Percentiles rank a stretch among this genome's conserved stretches.
Conservation (phyloP, 352 stramenopile species). For the Globisporangium takayamanum region DNA sequence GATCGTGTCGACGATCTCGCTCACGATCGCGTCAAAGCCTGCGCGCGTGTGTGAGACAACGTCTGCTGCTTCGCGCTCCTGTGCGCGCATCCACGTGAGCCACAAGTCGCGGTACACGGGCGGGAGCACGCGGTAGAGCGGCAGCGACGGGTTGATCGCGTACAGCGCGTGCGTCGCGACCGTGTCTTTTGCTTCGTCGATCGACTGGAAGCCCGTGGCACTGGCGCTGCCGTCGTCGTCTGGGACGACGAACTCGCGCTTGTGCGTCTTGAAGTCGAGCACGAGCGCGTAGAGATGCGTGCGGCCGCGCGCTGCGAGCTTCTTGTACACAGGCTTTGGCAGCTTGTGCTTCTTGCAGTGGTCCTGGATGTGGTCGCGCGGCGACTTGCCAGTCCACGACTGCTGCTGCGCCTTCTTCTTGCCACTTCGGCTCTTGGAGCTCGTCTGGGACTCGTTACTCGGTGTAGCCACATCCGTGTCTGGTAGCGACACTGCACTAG, state of each 20-base stretch:
- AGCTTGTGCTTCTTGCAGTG: constrained; percentile 85
- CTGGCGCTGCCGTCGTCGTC: constrained; percentile 31
- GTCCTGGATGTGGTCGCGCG: constrained; percentile 85
- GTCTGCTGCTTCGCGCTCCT: constrained; percentile 29
- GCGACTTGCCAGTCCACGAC: constrained; percentile 76
- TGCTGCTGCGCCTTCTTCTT: constrained; percentile 25
- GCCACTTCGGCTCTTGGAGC: constrained; percentile 21
- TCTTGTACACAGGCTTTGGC: constrained; percentile 72
- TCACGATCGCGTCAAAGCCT: constrained; percentile 48
- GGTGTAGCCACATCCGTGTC: no score
- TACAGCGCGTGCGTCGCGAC: constrained; percentile 87
- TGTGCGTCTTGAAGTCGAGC: constrained; percentile 36
- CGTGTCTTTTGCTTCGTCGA: constrained; percentile 66
- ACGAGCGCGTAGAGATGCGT: constrained; percentile 50
- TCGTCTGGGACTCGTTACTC: neutral
- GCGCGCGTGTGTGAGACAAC: constrained; percentile 30
- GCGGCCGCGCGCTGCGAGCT: constrained; percentile 15
- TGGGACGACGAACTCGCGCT: constrained; percentile 33
- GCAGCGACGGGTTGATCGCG: constrained; percentile 71
- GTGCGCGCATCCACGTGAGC: constrained; percentile 51
- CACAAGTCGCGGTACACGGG: constrained; percentile 87
- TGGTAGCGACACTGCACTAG: constrained; percentile 3
- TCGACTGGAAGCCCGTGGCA: constrained; percentile 41
- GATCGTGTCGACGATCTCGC: constrained; percentile 38
- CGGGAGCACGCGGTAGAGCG: constrained; percentile 86